phyloP scores from a whole-genome alignment of 305 asterid genomes.

The Rubia tinctorum region DNA sequence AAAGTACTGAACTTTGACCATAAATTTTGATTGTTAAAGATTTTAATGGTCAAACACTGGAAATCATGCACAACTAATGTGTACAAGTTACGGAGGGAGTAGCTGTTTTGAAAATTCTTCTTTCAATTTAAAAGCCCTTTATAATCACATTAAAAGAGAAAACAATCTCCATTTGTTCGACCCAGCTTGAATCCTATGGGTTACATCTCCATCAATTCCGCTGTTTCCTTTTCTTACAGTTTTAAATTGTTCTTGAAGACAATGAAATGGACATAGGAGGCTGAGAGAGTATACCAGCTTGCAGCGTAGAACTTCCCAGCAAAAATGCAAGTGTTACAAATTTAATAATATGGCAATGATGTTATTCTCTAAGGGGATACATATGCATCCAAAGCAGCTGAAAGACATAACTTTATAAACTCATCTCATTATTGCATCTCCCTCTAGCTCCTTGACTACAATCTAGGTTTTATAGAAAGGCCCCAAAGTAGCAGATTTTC shows the following conservation, averaged over 20 bases:
- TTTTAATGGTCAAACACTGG: neutral
- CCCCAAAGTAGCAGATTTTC: neutral
- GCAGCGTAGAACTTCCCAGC: neutral
- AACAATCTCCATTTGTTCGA: neutral
- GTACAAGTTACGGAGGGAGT: neutral
- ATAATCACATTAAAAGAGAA: neutral
- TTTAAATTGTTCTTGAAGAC: neutral
- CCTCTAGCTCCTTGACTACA: neutral
- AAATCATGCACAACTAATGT: neutral
- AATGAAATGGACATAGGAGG: neutral
- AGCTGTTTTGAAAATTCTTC: neutral
- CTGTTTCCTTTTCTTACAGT: neutral
- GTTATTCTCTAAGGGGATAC: neutral
- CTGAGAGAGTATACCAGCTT: neutral
- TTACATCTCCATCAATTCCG: neutral
- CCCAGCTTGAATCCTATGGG: neutral
- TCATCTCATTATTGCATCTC: neutral
- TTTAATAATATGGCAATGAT: neutral
- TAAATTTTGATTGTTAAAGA: too few species aligned
- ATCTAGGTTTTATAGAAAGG: neutral
- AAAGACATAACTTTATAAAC: neutral
- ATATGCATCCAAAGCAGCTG: neutral
- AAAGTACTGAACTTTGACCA: neutral
- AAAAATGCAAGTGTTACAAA: too few species aligned
- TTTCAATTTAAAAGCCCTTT: neutral